Evolutionary conservation across 2,329 filamentous ascomycete species (phyloP), one percentile per base, ranked within the genome.

Genomic region (Fusarium nurragi): DNA sequence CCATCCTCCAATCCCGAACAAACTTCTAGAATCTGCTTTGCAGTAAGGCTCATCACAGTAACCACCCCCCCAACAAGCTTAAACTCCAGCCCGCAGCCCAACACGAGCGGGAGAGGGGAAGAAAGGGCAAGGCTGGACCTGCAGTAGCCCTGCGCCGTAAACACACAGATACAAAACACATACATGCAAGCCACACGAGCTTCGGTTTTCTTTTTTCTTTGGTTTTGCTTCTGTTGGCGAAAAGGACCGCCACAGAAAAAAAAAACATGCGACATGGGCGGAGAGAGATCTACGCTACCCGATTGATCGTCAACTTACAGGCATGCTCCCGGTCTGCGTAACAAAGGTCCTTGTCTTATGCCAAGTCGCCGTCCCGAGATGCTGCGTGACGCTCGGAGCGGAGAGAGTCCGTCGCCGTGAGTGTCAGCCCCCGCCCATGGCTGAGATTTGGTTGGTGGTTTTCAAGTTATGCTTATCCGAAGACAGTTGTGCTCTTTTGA

Each of bases 111-210:
- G n/a, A n/a, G 26, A 30, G 10, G 1, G 26, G 14, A 28, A 28
- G 12, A 14, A 52, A 26, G 21, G 19, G n/a, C 13, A 37, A 5
- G 25, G 18, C 19, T n/a, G 67, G 65, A 70, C 67, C 67, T 70
- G 67, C 68, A 70, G 68, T 62, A 70, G 54, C 25, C 34, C 30
- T 44, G 26, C 36, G 25, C 43, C 52, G 38, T 13, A 10, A 25
- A 26, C 43, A 54, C 19, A 6, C n/a, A 54, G 38, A 50, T 37
- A 32, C 16, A 32, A 57, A 32, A 37, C 19, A 37, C 37, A 40
- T 26, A 16, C 30, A 54, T 60, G 55, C 26, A 60, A 53, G 57
- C 57, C 57, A 60, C 56, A 38, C 18, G 19, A 41, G 26, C 21
- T 19, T 8, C n/a, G 13, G 13, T 16, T 22, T 39, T 9, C 14